Base-by-base conservation (phyloP, 345 rosid species). In the Citrus mangshanensis region DNA sequence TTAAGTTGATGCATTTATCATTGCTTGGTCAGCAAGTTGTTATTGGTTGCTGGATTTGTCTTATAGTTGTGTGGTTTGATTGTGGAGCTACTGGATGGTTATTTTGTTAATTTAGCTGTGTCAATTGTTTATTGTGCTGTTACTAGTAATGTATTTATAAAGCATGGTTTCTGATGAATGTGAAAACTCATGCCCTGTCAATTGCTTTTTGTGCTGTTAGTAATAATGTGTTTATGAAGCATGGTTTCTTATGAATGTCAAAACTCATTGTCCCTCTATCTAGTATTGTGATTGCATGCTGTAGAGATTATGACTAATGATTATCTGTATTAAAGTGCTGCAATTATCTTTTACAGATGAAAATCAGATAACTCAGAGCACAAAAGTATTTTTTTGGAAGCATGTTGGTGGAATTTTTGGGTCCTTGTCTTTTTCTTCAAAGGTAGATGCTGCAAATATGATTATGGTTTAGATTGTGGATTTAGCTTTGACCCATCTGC, bases 41-140 rank as follows among this genome's bases (percentile, higher is more conserved):
- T 27, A 27, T 63, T 37, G 70, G 38, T 6, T 68, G 42, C 28
- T 35, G 66, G 63, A 54, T 61, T 68, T 60, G 64, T 64, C 64
- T 25, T 27, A 56, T 38, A 58, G 58, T 58, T 42, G 38, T 42
- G 69, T 35, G 27, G 61, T 46, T 60, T 75, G 62, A 5, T 49
- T 62, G 32, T 74, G 76, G 51, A 71, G 80, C 25, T 55, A 22
- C 51, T 35, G 4, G 18, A 32, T 63, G 60, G 63, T 70, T 75
- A 27, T 42, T 35, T 19, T 8, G 42, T 9, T 46, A 28, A 60
- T 28, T 22, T 35, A 38, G 8, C 25, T 55, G 28, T 67, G 38
- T 62, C 59, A 9, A 2, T 63, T 60, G 5, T 24, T 34, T 59
- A 30, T 28, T 38, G 6, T 38, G 7, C 19, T 68, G n/a, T 28